A percentile compares a stretch with the other conserved stretches of the same genome.
phyloP scores from a whole-genome alignment of 192 early-diverging fungal genomes.

The Geranomyces michiganensis region DNA sequence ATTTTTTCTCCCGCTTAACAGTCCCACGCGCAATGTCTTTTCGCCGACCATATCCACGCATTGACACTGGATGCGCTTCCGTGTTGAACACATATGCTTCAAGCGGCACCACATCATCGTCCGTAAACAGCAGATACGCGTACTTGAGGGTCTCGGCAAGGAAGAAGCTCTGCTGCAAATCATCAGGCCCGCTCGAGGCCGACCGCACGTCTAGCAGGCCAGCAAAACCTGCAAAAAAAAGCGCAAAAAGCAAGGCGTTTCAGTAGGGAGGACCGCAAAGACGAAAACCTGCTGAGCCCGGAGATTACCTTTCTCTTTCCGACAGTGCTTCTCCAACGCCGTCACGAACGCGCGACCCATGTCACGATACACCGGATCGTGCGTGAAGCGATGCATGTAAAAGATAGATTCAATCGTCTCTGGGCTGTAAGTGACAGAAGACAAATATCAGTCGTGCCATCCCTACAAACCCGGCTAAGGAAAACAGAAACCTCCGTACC shows the following conservation, averaged over 20 bases:
- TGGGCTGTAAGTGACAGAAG: slow-evolving; percentile 28
- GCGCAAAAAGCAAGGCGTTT: no score
- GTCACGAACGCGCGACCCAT: slow-evolving; percentile 45
- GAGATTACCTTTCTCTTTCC: not conserved
- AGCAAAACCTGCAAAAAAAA: no score
- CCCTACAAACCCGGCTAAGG: no score
- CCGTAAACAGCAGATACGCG: slow-evolving; percentile 84
- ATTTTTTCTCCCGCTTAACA: not conserved
- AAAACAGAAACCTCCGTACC: slow-evolving; percentile 24
- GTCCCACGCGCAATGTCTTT: slow-evolving; percentile 19
- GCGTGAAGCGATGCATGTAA: slow-evolving; percentile 58
- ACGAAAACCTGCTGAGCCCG: no score
- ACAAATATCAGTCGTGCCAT: not conserved
- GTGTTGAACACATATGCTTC: slow-evolving; percentile 92
- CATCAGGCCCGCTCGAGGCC: not conserved
- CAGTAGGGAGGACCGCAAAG: no score
- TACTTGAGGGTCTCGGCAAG: slow-evolving; percentile 97
- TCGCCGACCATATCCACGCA: slow-evolving; percentile 43
- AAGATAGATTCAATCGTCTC: slow-evolving; percentile 55
- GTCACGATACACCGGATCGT: slow-evolving; percentile 55
- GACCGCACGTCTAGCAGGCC: slow-evolving; percentile 23
- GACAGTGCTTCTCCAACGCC: slow-evolving; percentile 14
- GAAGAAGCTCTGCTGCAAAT: slow-evolving; percentile 69
- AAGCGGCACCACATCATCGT: slow-evolving; percentile 64
- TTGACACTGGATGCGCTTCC: slow-evolving; percentile 83